Evolutionary conservation across 73 alveolate genomes (phyloP).

Genomic region (Halteria grandinella): DNA sequence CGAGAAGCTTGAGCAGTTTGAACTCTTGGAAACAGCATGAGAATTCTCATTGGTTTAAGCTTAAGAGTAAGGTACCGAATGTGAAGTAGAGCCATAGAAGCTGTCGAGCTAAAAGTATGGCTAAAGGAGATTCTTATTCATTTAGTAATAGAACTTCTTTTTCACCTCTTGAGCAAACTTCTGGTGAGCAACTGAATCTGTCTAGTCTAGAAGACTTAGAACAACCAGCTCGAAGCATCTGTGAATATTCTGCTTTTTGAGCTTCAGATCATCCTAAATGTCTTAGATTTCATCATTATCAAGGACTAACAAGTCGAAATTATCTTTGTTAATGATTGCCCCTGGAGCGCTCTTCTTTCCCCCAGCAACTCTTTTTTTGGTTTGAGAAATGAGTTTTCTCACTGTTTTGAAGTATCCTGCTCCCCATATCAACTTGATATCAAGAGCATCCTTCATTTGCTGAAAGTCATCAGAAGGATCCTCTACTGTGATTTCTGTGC

Average conservation of each 20-base stretch:
- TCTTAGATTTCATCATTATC: neutral
- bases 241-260: slow-evolving; percentile 12
- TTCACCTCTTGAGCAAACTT: slow-evolving; percentile 37
- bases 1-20: no score
- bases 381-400: neutral
- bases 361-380: neutral
- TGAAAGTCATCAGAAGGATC: slow-evolving; percentile 53
- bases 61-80: neutral
- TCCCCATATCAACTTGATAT: slow-evolving; percentile 30
- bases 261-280: slow-evolving; percentile 1
- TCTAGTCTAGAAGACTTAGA: slow-evolving; percentile 2
- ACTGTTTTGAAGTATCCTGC: slow-evolving; percentile 32
- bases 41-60: neutral
- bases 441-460: slow-evolving; percentile 41
- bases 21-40: neutral
- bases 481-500: slow-evolving; percentile 57
- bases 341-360: neutral
- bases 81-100: no score
- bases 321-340: neutral
- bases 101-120: slow-evolving; percentile 30
- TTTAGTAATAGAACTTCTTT: slow-evolving; percentile 21
- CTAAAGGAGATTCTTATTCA: slow-evolving; percentile 21
- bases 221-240: slow-evolving; percentile 38
- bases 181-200: slow-evolving; percentile 30
- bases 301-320: slow-evolving; percentile 25